Evolutionary conservation across 441 rosid genomes (phyloP).

Genomic region (Gossypium davidsonii): DNA sequence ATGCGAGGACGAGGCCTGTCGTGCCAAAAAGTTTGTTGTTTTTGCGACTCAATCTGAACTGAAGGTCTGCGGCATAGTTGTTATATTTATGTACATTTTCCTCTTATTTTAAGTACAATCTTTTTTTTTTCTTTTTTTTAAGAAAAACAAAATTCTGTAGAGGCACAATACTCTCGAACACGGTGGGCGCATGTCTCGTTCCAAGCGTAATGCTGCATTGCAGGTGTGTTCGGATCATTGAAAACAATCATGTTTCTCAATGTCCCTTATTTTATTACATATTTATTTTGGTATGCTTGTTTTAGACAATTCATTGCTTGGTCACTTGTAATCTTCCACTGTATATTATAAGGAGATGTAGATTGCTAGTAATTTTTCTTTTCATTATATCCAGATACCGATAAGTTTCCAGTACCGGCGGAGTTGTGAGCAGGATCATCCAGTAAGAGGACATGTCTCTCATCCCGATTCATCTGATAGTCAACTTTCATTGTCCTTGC

Average conservation of each 20-base stretch:
- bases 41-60: constrained; percentile 30
- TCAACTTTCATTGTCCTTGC: constrained; percentile 25
- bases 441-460: constrained; percentile 18
- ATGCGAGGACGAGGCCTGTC: constrained; percentile 36
- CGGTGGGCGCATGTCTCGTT: constrained; percentile 32
- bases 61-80: constrained; percentile 20
- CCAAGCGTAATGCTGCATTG: constrained; percentile 34
- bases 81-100: not conserved
- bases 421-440: constrained; percentile 24
- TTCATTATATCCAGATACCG: constrained; percentile 22
- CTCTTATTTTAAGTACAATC: not conserved
- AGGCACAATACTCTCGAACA: constrained; percentile 34
- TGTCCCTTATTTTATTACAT: not conserved
- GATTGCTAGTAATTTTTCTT: not conserved
- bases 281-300: not conserved
- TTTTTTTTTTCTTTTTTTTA: not conserved
- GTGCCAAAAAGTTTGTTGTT: constrained; percentile 31
- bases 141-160: constrained; percentile 10
- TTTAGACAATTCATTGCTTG: not conserved
- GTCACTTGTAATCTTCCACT: not conserved
- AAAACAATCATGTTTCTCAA: not conserved
- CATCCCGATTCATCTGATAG: constrained; percentile 20
- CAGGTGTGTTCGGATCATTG: constrained; percentile 20
- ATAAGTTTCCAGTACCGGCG: constrained; percentile 29
- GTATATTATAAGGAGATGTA: not conserved